A percentile compares a stretch with the other conserved stretches of the same genome.
These are phyloP conservation scores for Vigna angularis DNA, from an alignment of 306 rosid genomes.

Conservation along the genomic window DNA sequence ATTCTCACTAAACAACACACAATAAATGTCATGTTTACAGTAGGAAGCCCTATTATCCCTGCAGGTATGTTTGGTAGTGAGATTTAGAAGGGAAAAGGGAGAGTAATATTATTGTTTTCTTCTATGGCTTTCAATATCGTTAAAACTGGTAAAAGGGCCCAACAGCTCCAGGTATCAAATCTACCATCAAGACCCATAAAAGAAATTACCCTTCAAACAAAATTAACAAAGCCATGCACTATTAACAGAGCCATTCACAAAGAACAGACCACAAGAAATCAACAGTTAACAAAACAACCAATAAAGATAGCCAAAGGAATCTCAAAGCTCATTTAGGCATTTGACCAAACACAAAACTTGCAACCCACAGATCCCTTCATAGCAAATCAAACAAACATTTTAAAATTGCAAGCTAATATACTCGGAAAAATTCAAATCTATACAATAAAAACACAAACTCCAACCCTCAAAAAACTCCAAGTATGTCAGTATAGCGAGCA, in stretches of 20 bases:
- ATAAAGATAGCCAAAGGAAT: not conserved
- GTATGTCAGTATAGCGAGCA: not conserved
- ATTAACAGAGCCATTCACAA: not conserved
- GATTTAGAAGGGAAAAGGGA: not conserved
- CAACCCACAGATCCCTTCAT: constrained; percentile 8
- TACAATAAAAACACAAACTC: not conserved
- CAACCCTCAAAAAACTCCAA: not conserved
- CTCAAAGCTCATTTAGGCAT: constrained; percentile 1
- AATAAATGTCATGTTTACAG: not conserved
- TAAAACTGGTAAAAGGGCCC: not conserved
- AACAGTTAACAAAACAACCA: not conserved
- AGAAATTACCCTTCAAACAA: constrained; percentile 3
- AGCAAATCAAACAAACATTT: not conserved
- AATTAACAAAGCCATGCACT: not conserved
- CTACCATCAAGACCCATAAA: not conserved
- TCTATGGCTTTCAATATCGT: not conserved
- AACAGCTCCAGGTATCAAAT: not conserved
- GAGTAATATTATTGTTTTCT: not conserved
- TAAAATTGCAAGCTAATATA: not conserved
- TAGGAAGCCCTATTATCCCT: constrained; percentile 24
- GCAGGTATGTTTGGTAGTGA: not conserved
- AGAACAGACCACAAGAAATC: not conserved
- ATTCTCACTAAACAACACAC: constrained; percentile 26
- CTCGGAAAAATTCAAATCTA: not conserved
- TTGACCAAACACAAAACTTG: constrained; percentile 2